These are phyloP conservation scores for Salvia splendens DNA, from an alignment of 257 asterid genomes.

Conservation along the genomic window DNA sequence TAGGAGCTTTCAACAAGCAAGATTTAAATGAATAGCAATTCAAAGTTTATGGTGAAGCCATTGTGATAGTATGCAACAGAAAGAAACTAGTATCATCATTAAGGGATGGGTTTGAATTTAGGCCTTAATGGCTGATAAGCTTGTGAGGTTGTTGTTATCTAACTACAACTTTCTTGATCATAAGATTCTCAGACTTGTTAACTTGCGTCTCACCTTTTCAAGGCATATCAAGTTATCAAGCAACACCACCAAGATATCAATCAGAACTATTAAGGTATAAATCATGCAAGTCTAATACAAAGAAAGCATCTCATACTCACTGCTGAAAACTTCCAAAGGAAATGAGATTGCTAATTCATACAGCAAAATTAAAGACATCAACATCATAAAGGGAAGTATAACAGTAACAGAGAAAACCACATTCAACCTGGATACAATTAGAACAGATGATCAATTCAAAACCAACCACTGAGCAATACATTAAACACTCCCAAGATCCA, in stretches of 20 bases:
- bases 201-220: neutral
- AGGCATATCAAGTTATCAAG: neutral
- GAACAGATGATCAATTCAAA: neutral
- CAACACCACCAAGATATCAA: neutral
- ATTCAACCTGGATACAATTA: constrained; percentile 7
- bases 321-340: constrained; percentile 1
- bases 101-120: too few relatives aligned
- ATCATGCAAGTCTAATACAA: constrained; percentile 5
- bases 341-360: constrained; percentile 25
- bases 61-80: too few relatives aligned
- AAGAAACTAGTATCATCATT: too few relatives aligned
- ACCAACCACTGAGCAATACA: constrained; percentile 24
- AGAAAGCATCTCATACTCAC: neutral
- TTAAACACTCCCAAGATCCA: constrained; percentile 6
- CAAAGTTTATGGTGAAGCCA: too few relatives aligned
- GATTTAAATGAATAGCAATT: too few relatives aligned
- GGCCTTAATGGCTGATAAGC: too few relatives aligned
- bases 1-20: too few relatives aligned
- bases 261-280: neutral
- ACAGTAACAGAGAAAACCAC: constrained; percentile 27
- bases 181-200: too few relatives aligned
- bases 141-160: too few relatives aligned
- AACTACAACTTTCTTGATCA: neutral
- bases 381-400: constrained; percentile 13
- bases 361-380: constrained; percentile 14